phyloP scores from a whole-genome alignment of 2,329 filamentous ascomycete species.

The Fusarium veterinarium region DNA sequence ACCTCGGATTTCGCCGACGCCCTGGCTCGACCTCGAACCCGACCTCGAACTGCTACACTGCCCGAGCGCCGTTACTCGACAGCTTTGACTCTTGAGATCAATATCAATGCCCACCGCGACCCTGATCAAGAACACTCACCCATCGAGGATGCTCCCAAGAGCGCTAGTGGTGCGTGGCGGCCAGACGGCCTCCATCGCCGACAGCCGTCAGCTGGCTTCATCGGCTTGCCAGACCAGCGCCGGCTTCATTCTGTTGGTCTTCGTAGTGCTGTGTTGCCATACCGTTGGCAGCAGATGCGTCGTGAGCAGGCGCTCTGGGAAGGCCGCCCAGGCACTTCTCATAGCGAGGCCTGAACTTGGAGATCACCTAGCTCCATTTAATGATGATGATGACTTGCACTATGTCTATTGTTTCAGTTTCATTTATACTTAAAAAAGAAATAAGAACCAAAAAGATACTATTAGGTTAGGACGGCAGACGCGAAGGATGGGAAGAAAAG shows the following conservation, averaged over 20 bases:
- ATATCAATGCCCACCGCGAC: constrained; percentile 24
- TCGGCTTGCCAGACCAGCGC: constrained; percentile 42
- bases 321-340: constrained; percentile 42
- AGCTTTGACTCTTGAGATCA: constrained; percentile 42
- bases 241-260: constrained; percentile 43
- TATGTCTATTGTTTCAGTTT: not conserved
- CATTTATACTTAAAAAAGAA: not conserved
- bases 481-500: constrained; percentile 3
- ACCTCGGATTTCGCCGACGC: constrained; percentile 20
- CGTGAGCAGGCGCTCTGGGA: constrained; percentile 36
- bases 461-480: not conserved
- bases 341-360: constrained; percentile 37
- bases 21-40: constrained; percentile 25
- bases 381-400: not conserved
- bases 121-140: constrained; percentile 37
- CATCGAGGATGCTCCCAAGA: constrained; percentile 36
- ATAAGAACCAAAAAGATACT: constrained; percentile 1
- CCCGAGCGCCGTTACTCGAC: constrained; percentile 43
- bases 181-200: constrained; percentile 34
- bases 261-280: constrained; percentile 43
- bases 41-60: constrained; percentile 36
- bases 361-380: not conserved
- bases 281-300: constrained; percentile 42
- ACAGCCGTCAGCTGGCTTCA: constrained; percentile 42
- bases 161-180: constrained; percentile 26